Conservation (phyloP, 768 basidiomycete genomes). For the Lactarius trivialis region DNA sequence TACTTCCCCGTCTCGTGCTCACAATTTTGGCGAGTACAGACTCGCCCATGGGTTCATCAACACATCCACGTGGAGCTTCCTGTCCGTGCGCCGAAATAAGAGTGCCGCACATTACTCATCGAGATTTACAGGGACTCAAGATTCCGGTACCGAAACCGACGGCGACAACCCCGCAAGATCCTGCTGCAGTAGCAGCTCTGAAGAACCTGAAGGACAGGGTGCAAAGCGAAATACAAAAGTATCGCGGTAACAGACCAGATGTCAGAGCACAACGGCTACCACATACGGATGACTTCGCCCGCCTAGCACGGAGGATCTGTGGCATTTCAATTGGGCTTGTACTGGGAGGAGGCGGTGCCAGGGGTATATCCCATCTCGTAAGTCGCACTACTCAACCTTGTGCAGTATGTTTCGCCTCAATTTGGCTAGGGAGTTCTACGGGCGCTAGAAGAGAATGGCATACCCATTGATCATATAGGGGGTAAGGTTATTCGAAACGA, state of each 20-base stretch:
- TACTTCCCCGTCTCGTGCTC: neutral
- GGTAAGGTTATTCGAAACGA: constrained; percentile 37
- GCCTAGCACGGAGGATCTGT: constrained; percentile 84
- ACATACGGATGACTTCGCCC: constrained; percentile 85
- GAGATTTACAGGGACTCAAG: constrained; percentile 55
- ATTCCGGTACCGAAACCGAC: constrained; percentile 53
- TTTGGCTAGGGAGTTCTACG: constrained; percentile 74
- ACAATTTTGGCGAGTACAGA: constrained; percentile 39
- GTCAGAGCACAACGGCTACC: constrained; percentile 69
- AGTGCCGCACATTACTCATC: neutral
- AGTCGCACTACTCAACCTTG: constrained; percentile 35
- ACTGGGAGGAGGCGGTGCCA: constrained; percentile 94
- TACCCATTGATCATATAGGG: constrained; percentile 91
- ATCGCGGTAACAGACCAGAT: constrained; percentile 59
- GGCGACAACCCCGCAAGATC: constrained; percentile 57
- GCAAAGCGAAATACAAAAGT: constrained; percentile 82
- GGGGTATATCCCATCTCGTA: constrained; percentile 73
- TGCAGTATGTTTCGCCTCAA: constrained; percentile 5
- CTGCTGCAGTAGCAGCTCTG: constrained; percentile 80
- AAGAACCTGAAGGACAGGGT: constrained; percentile 92
- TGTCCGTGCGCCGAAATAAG: constrained; percentile 35
- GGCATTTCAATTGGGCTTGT: constrained; percentile 92
- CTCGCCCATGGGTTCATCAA: constrained; percentile 92
- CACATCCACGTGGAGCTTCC: constrained; percentile 93
- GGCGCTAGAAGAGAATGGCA: constrained; percentile 83